A percentile compares a stretch with the other conserved stretches of the same genome.
Evolutionary conservation across 2,329 filamentous ascomycete genomes (phyloP).

Genomic region (Xylaria sp.): DNA sequence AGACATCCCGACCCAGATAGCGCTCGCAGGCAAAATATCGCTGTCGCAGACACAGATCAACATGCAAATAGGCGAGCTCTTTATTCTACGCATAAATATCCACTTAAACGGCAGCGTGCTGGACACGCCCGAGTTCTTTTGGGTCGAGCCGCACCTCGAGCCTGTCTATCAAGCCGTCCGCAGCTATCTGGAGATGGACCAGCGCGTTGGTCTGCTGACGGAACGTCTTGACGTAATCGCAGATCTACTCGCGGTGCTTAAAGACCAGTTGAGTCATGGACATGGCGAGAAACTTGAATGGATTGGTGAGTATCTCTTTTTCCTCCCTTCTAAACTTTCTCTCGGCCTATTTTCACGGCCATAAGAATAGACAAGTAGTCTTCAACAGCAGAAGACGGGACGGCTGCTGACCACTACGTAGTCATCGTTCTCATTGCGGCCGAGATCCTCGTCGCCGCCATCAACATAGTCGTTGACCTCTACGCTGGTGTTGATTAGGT

Average conservation of each 20-base stretch:
- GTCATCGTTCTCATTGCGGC: conserved; percentile 96
- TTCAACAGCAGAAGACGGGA: not conserved
- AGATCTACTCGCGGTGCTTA: conserved; percentile 88
- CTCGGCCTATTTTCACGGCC: no score
- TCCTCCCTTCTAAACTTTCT: not conserved
- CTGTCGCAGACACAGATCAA: conserved; percentile 91
- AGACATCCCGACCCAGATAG: conserved; percentile 91
- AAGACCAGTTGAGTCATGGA: conserved; percentile 93
- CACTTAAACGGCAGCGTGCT: conserved; percentile 96
- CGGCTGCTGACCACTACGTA: conserved; percentile 44
- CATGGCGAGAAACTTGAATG: conserved; percentile 89
- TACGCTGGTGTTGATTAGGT: conserved; percentile 63
- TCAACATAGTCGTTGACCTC: conserved; percentile 95
- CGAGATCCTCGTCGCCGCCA: conserved; percentile 88
- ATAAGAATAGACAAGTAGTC: not conserved
- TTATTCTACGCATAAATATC: conserved; percentile 97
- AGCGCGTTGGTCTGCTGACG: conserved; percentile 85
- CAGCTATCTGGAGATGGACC: conserved; percentile 97
- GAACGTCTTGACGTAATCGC: conserved; percentile 92
- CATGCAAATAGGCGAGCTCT: conserved; percentile 98
- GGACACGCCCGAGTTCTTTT: conserved; percentile 96
- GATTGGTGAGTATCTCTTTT: conserved; percentile 72
- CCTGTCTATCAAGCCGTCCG: conserved; percentile 95
- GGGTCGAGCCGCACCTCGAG: conserved; percentile 96
- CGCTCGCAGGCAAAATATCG: conserved; percentile 87